These are phyloP conservation scores for Sporisorium reilianum DNA, from an alignment of 1,284 basidiomycete species.

Conservation along the genomic window DNA sequence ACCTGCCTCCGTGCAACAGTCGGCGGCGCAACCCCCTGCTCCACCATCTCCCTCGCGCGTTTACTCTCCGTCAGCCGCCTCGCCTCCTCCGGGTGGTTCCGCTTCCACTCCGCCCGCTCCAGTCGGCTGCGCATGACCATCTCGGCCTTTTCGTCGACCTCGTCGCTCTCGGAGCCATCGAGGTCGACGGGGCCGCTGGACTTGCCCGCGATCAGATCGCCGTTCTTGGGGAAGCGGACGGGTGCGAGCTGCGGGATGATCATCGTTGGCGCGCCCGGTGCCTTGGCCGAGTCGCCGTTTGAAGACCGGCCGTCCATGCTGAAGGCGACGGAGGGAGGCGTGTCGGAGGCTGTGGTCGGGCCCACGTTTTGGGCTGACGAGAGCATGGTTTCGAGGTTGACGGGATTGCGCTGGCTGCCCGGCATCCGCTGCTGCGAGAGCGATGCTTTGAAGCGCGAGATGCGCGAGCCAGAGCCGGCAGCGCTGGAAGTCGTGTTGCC, in stretches of 20 bases:
- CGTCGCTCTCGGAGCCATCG: slow-evolving; percentile 56
- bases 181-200: slow-evolving; percentile 41
- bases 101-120: slow-evolving; percentile 41
- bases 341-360: not conserved
- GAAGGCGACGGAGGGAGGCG: slow-evolving; percentile 13
- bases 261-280: slow-evolving; percentile 43
- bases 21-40: slow-evolving; percentile 25
- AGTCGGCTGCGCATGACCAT: slow-evolving; percentile 56
- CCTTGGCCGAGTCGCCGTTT: not conserved
- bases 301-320: slow-evolving; percentile 29
- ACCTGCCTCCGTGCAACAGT: slow-evolving; percentile 6
- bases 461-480: slow-evolving; percentile 16
- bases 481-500: slow-evolving; percentile 30
- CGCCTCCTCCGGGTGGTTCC: slow-evolving; percentile 35
- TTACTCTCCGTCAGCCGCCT: slow-evolving; percentile 18
- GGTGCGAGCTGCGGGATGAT: slow-evolving; percentile 55
- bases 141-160: slow-evolving; percentile 55
- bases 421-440: slow-evolving; percentile 16
- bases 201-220: slow-evolving; percentile 39
- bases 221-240: slow-evolving; percentile 49
- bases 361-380: slow-evolving; percentile 46
- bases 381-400: slow-evolving; percentile 42
- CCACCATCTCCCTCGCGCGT: slow-evolving; percentile 16
- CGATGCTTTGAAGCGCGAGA: slow-evolving; percentile 58
- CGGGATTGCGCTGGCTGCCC: not conserved